These are phyloP conservation scores for Margaritispora aquatica DNA, from an alignment of 495 filamentous ascomycete genomes.

Conservation along the genomic window DNA sequence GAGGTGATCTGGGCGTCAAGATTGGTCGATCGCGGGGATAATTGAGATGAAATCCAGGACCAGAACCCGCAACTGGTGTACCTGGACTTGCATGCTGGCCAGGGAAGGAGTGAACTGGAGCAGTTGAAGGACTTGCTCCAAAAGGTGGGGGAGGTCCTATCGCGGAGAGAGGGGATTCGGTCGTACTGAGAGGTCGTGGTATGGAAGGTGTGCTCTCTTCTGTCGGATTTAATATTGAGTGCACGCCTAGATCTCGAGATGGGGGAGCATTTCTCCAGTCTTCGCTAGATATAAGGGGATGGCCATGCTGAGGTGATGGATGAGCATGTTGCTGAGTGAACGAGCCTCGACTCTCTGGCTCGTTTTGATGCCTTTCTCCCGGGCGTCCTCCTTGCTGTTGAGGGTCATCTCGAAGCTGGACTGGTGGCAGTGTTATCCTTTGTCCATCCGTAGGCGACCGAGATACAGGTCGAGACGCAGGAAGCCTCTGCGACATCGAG, in stretches of 20 bases:
- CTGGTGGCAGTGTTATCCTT: slow-evolving; percentile 21
- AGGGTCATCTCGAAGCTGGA: slow-evolving; percentile 25
- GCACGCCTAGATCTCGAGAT: slow-evolving; percentile 39
- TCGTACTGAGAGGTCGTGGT: slow-evolving; percentile 12
- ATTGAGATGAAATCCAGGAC: slow-evolving; percentile 26
- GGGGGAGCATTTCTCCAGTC: slow-evolving; percentile 31
- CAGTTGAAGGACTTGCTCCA: slow-evolving; percentile 12
- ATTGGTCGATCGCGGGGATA: slow-evolving; percentile 44
- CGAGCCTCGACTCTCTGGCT: slow-evolving; percentile 8
- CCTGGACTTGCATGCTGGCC: slow-evolving; percentile 12
- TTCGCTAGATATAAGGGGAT: slow-evolving; percentile 20
- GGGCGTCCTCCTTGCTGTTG: slow-evolving; percentile 16
- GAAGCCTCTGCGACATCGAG: slow-evolving; percentile 54
- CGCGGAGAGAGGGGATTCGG: slow-evolving; percentile 13
- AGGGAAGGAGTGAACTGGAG: slow-evolving; percentile 13
- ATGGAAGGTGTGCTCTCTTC: slow-evolving; percentile 16
- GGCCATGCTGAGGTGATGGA: slow-evolving; percentile 21
- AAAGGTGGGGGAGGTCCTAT: slow-evolving; percentile 13
- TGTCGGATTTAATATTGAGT: slow-evolving; percentile 45
- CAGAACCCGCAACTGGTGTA: slow-evolving; percentile 24
- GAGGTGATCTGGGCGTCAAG: slow-evolving; percentile 62
- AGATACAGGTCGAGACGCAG: slow-evolving; percentile 35
- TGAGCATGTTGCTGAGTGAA: slow-evolving; percentile 10
- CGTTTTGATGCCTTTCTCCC: slow-evolving; percentile 14
- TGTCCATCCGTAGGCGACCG: slow-evolving; percentile 24